A percentile compares a stretch with the other conserved stretches of the same genome.
These are phyloP conservation scores for Fusarium sp. DNA, from an alignment of 2,329 filamentous ascomycete genomes.

Conservation along the genomic window DNA sequence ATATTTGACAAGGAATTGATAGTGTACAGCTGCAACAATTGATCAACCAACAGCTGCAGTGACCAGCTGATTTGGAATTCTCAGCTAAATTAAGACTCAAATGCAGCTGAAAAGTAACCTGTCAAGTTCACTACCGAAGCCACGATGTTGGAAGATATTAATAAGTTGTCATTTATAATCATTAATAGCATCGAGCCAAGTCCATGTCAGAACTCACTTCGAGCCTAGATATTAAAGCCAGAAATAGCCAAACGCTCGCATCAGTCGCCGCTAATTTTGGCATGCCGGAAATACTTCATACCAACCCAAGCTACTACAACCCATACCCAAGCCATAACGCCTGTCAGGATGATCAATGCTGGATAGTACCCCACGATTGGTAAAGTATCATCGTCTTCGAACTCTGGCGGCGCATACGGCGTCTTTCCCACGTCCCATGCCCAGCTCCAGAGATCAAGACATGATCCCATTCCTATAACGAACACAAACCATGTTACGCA, in stretches of 20 bases:
- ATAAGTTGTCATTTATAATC: slow-evolving; percentile 22
- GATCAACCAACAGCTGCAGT: slow-evolving; percentile 13
- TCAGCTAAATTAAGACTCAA: slow-evolving; percentile 12
- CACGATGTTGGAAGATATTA: neutral
- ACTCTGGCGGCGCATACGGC: slow-evolving; percentile 91
- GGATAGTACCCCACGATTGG: slow-evolving; percentile 98
- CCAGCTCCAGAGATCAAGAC: slow-evolving; percentile 96
- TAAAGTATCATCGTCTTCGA: slow-evolving; percentile 93
- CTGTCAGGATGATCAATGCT: slow-evolving; percentile 89
- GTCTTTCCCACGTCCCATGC: slow-evolving; percentile 98
- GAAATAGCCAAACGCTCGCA: slow-evolving; percentile 46
- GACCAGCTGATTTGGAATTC: neutral
- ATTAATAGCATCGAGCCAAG: slow-evolving; percentile 2
- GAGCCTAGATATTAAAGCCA: neutral
- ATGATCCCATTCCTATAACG: slow-evolving; percentile 95
- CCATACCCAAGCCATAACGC: slow-evolving; percentile 99
- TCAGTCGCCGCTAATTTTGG: slow-evolving; percentile 80
- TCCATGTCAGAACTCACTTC: slow-evolving; percentile 3
- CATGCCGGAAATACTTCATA: slow-evolving; percentile 99
- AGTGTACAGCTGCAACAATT: slow-evolving; percentile 4
- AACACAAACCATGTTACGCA: slow-evolving; percentile 95
- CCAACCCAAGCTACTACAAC: slow-evolving; percentile 97
- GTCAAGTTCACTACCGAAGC: neutral
- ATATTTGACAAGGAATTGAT: neutral
- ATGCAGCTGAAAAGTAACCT: neutral